Evolutionary conservation across 1,284 basidiomycete genomes (phyloP), one percentile per base, ranked within the genome.

Genomic region (Marasmius tenuissimus): DNA sequence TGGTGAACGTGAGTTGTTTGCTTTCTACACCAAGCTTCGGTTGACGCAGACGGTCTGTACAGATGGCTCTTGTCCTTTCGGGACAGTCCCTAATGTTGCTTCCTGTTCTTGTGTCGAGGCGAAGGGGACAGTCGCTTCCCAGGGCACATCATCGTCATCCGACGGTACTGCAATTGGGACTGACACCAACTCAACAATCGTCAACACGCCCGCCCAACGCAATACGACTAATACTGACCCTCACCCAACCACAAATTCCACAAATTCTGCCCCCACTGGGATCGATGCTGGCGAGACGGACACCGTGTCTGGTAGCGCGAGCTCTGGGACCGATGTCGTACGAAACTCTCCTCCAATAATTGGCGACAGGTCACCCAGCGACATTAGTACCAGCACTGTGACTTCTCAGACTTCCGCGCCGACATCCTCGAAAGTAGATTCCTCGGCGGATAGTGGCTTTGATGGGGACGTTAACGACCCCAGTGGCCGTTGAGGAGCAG

Each of bases 11-110:
- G 51, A 66, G 72, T 54, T 35, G 33, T 10, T 51, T 53, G 18
- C 16, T 20, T 54, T 57, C 42, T 35, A 6, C 18, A 51, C 27
- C 27, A 4, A 18, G 27, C 18, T 20, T n/a, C 42, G 22, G 42
- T 18, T 56, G n/a, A 62, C 16, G 11, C 33, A 34, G 33, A 47
- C 27, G 37, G 55, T 22, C 27, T n/a, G 2, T 47, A 20, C 55
- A 80, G 78, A 68, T 63, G 76, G 72, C 39, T 76, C 76, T n/a
- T 80, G 78, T 64, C 78, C 78, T 7, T 73, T 72, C 35, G 78
- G 76, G 14, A 67, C 68, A 62, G 67, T 66, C 9, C 72, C 78
- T 4, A 75, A 79, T 62, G 67, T 76, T 18, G 63, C 63, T 14
- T 71, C 70, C 51, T 78, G 77, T 68, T 67, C 69, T 34, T 77